Base-by-base conservation (phyloP, 805 yeast genomes). In the Lipomyces chichibuensis region DNA sequence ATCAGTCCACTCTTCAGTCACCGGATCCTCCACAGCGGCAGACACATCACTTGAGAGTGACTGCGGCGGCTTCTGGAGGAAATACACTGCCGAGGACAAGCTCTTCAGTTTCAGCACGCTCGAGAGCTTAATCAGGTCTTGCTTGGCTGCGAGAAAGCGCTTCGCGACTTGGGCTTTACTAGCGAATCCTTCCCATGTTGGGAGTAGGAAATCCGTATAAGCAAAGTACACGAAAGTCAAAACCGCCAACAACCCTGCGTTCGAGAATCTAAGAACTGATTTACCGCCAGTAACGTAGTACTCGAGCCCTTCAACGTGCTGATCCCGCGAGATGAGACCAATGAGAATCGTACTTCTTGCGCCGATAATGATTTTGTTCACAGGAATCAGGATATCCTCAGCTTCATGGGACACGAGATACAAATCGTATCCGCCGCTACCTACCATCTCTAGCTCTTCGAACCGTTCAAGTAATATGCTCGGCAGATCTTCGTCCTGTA, bases 151-250 rank as follows among this genome's bases (percentile, higher is more conserved):
- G 25, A 66, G 13, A 20, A 63, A 68, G 35, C 63, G 53, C 62
- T 61, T 65, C 23, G 69, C 64, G 37, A 65, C 54, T 60, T 20
- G 81, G 71, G 54, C 79, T 60, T 62, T 55, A 52, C 67, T 56
- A 20, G 61, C 53, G 57, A 59, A 62, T n/a, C 68, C 67, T 43
- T 69, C 81, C 89, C 89, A 86, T 9, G 85, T 75, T 54, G 79
- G 81, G 4, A 83, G 54, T 3, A 78, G 74, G 17, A 73, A 72
- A 62, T 85, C 86, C 0, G 88, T 84, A 72, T 87, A 88, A 0
- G 85, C 63, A 63, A 80, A 81, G 72, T 85, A 84, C 5, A 85
- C 68, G 8, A 84, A 72, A 1, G 88, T 77, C 39, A 80, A 75
- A 11, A 82, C 61, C 14, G 84, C 77, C 52, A 61, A 53, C 13